These are phyloP conservation scores for Lactarius sanguifluus DNA, from an alignment of 768 basidiomycete species.

Conservation along the genomic window DNA sequence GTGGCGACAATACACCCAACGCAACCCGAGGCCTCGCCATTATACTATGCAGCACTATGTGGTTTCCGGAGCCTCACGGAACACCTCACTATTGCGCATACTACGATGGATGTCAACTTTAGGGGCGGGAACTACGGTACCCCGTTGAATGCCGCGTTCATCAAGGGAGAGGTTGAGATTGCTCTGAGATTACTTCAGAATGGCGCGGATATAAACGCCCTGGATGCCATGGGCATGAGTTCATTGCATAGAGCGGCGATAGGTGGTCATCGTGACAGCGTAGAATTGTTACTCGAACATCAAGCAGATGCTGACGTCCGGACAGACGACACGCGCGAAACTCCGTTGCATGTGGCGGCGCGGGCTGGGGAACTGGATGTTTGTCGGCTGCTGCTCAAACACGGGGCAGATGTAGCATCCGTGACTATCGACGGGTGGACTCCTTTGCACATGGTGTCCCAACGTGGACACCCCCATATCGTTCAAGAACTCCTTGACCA, in stretches of 20 bases:
- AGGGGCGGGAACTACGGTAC: neutral
- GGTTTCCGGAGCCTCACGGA: constrained; percentile 1
- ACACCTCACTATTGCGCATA: neutral
- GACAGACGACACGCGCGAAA: too few relatives aligned
- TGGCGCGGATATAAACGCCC: constrained; percentile 1
- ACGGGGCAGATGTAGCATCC: neutral
- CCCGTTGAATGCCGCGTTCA: neutral
- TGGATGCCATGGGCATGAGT: neutral
- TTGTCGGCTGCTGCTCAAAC: neutral
- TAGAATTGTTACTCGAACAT: neutral
- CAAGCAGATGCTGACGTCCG: neutral
- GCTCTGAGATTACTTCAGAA: neutral
- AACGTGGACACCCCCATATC: neutral
- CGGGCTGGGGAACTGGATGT: neutral
- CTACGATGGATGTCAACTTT: neutral
- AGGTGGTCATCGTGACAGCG: neutral
- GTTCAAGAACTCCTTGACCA: neutral
- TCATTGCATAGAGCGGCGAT: neutral
- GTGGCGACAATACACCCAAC: neutral
- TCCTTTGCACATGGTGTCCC: constrained; percentile 3
- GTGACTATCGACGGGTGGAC: rapidly evolving
- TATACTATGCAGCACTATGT: constrained; percentile 10
- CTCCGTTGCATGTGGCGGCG: constrained; percentile 1
- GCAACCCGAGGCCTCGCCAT: neutral
- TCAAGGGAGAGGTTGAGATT: neutral